Percentiles rank a stretch among this genome's conserved stretches.
These are phyloP conservation scores for Lentinus tigrinus DNA, from an alignment of 768 basidiomycete species.

Conservation along the genomic window DNA sequence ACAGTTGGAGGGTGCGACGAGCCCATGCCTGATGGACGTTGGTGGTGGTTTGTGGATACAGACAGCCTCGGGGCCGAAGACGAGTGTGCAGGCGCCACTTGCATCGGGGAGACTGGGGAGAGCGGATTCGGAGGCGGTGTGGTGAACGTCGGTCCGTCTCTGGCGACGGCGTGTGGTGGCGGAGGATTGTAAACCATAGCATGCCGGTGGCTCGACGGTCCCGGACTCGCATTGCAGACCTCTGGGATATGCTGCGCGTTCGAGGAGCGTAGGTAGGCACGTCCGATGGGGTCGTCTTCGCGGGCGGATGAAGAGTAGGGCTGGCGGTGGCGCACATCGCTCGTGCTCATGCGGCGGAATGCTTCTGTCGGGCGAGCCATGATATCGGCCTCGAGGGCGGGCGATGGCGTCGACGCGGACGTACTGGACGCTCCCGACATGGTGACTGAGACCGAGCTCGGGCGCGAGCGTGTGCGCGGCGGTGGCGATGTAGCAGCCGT, in stretches of 20 bases:
- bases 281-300: not conserved
- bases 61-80: not conserved
- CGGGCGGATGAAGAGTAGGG: not conserved
- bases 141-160: not conserved
- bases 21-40: slow-evolving; percentile 11
- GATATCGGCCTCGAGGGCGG: not conserved
- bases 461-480: not conserved
- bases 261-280: not conserved
- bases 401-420: not conserved
- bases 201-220: not conserved
- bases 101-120: slow-evolving; percentile 1
- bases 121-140: slow-evolving; percentile 9
- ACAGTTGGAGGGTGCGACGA: slow-evolving; percentile 21
- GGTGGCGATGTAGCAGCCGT: slow-evolving; percentile 1
- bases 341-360: slow-evolving; percentile 19
- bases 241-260: not conserved
- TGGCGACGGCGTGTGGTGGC: not conserved
- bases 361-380: slow-evolving; percentile 14
- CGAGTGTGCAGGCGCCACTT: not conserved
- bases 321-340: slow-evolving; percentile 17
- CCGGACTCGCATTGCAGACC: not conserved
- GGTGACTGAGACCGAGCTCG: slow-evolving; percentile 5
- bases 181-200: not conserved
- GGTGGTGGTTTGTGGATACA: not conserved
- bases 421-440: not conserved